Evolutionary conservation across 1,139 yeast genomes (phyloP), one percentile per base, ranked within the genome.

Genomic region (Barnettozyma hawaiiensis): DNA sequence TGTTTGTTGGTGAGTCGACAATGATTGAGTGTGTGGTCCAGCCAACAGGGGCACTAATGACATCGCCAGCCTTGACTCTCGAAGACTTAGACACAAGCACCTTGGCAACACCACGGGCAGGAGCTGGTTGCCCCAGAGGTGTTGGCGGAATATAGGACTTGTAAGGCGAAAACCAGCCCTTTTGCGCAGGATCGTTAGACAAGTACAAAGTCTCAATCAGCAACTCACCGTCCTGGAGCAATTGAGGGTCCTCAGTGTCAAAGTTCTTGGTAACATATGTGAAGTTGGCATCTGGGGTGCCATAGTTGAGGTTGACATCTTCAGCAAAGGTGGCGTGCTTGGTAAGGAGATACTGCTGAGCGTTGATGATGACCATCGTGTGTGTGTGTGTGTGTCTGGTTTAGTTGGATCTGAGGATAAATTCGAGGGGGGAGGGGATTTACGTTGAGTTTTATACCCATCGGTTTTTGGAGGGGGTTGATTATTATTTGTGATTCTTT

Each of bases 161-260:
- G 39, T 62, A 67, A 15, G 70, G 60, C 14, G 67, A 59, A 44
- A 79, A 77, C 82, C 84, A 79, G 40, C 72, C 70, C 59, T 81
- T 74, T 57, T 78, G 85, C 10, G 82, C 75, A 14, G 86, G 85
- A 56, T 80, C 86, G 53, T 80, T 78, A 31, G 85, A 77, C n/a
- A 79, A 55, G 45, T 69, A 70, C 38, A 73, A 50, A 7, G 68
- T 60, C 58, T 75, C 71, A 22, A 78, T 65, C 28, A 76, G 62
- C 7, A 78, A 47, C 48, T 78, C 71, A 33, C 69, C 74, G 2
- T 66, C 69, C 45, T 66, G 53, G 41, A 76, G 55, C 16, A 54
- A 36, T 3, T 42, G 27, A 14, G 46, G 31, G 12, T 58, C 57
- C n/a, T 53, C 53, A 3, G 50, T 48, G 41, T 51, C 59, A 35